Conservation (phyloP, 1,284 basidiomycete genomes). For the Ceratobasidium sp. region DNA sequence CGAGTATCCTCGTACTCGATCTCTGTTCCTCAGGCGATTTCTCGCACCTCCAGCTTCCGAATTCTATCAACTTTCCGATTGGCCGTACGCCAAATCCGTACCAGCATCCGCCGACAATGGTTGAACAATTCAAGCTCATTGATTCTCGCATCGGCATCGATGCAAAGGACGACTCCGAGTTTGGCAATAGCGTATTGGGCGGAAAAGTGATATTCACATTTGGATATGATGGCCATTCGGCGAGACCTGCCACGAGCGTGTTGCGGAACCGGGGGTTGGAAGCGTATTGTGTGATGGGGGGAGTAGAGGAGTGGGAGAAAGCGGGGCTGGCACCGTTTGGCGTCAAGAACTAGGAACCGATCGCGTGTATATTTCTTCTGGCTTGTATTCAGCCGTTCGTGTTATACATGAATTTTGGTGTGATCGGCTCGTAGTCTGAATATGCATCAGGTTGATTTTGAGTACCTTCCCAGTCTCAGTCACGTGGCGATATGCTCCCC, state of each 20-base stretch:
- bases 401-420: no score
- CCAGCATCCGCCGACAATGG: slow-evolving; percentile 21
- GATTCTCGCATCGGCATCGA: neutral
- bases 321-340: slow-evolving; percentile 6
- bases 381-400: no score
- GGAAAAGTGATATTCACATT: slow-evolving; percentile 6
- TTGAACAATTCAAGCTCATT: slow-evolving; percentile 14
- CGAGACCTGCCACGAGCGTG: slow-evolving; percentile 12
- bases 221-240: slow-evolving; percentile 16
- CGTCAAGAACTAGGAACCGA: slow-evolving; percentile 1
- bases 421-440: no score
- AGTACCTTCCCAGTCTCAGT: neutral
- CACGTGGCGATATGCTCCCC: neutral
- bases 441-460: neutral
- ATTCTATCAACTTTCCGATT: slow-evolving; percentile 3
- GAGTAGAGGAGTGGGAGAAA: slow-evolving; percentile 14
- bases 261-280: slow-evolving; percentile 12
- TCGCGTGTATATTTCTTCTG: no score
- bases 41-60: neutral
- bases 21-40: neutral
- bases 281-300: slow-evolving; percentile 25
- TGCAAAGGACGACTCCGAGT: slow-evolving; percentile 4
- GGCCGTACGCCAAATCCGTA: slow-evolving; percentile 17
- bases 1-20: slow-evolving; percentile 4
- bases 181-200: neutral